Percentiles rank a stretch among this genome's conserved stretches.
Evolutionary conservation across 306 rosid genomes (phyloP).

Genomic region (Cucumis hystrix): DNA sequence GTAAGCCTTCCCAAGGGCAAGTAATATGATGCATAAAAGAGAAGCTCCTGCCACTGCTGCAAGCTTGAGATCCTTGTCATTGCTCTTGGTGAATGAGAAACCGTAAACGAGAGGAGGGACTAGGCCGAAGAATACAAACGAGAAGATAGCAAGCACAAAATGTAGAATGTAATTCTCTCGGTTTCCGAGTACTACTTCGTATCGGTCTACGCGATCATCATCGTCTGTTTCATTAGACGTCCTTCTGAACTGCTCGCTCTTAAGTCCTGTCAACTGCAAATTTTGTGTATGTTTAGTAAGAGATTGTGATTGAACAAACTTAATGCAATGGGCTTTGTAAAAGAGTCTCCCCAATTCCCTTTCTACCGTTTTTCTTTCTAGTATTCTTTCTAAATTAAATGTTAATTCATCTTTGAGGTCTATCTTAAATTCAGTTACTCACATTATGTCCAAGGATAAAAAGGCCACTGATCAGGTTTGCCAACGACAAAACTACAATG

Average conservation of each 20-base stretch:
- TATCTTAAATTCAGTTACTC: conserved; percentile 20
- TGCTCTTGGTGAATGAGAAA: conserved; percentile 45
- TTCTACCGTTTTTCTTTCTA: neutral
- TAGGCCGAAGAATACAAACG: conserved; percentile 57
- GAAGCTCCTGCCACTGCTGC: conserved; percentile 70
- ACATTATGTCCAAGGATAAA: conserved; percentile 48
- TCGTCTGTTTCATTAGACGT: conserved; percentile 4
- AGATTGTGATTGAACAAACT: neutral
- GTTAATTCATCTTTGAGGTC: neutral
- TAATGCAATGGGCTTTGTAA: neutral
- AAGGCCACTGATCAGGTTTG: conserved; percentile 76
- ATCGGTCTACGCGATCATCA: conserved; percentile 15
- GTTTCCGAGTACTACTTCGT: conserved; percentile 32
- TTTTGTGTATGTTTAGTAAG: neutral
- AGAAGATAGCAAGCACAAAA: conserved; percentile 29
- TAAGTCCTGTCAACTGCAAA: conserved; percentile 48
- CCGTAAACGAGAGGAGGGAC: conserved; percentile 63
- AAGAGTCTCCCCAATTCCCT: neutral
- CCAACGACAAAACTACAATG: conserved; percentile 55
- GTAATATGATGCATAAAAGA: conserved; percentile 44
- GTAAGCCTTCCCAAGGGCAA: conserved; percentile 47
- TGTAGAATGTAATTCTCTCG: conserved; percentile 43
- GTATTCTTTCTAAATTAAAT: neutral
- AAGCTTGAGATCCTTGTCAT: conserved; percentile 42
- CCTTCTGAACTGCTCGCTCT: conserved; percentile 21